Evolutionary conservation across 257 asterid species (phyloP).

Genomic region (Salvia splendens): DNA sequence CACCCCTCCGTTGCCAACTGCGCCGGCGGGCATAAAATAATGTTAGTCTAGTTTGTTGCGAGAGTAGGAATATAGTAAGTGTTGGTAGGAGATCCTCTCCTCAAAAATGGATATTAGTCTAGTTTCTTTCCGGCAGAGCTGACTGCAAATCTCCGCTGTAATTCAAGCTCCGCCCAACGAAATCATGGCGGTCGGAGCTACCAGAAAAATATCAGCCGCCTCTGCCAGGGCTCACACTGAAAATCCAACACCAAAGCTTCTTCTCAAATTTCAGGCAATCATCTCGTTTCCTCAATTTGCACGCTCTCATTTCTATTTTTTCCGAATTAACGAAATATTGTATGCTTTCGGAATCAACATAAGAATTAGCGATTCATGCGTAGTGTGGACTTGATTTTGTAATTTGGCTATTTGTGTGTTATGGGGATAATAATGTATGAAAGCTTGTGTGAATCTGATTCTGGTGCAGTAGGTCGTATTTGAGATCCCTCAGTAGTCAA

Average conservation of each 20-base stretch:
- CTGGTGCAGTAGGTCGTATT: not conserved
- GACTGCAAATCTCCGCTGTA: no score
- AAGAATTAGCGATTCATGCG: not conserved
- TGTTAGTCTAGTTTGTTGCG: no score
- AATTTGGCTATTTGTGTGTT: constrained; percentile 14
- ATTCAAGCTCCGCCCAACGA: not conserved
- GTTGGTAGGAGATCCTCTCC: no score
- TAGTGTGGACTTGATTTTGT: not conserved
- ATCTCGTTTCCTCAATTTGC: not conserved
- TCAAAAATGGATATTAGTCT: not conserved
- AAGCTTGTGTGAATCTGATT: constrained; percentile 14
- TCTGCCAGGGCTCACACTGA: constrained; percentile 87
- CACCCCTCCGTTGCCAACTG: no score
- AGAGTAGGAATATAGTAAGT: no score
- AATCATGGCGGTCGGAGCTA: constrained; percentile 62
- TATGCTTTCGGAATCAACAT: not conserved
- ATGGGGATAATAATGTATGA: not conserved
- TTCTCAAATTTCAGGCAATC: constrained; percentile 46
- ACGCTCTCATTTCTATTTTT: constrained; percentile 10
- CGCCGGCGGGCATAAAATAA: no score
- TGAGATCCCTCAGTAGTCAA: not conserved
- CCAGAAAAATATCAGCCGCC: constrained; percentile 68
- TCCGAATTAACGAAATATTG: constrained; percentile 5
- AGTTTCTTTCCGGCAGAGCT: no score
- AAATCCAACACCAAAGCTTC: constrained; percentile 48